phyloP scores from a whole-genome alignment of 2,329 filamentous ascomycete species.

The Magnaporthiopsis incrustans region DNA sequence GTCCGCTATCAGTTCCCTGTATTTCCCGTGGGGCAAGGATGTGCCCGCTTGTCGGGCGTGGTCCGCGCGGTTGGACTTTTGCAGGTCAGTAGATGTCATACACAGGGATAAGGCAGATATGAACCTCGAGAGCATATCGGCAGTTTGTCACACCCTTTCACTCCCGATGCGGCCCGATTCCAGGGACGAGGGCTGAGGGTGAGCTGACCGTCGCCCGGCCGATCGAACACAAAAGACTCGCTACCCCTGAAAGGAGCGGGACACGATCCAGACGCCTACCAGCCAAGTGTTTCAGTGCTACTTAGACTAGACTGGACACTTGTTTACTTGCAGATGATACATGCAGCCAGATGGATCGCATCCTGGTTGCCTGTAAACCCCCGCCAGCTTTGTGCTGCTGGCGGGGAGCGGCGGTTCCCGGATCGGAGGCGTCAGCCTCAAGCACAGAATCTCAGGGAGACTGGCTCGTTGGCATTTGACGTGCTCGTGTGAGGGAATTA shows the following conservation, averaged over 20 bases:
- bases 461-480: neutral
- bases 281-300: neutral
- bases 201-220: no score
- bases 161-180: no score
- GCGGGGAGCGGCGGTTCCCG: neutral
- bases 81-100: no score
- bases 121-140: no score
- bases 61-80: no score
- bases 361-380: no score
- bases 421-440: neutral
- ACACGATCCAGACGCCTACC: neutral
- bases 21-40: no score
- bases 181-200: no score
- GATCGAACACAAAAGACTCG: neutral
- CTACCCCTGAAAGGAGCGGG: neutral
- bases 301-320: neutral
- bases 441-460: neutral
- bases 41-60: no score
- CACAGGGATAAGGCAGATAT: no score
- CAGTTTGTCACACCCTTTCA: no score
- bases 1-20: no score
- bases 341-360: neutral
- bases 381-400: neutral
- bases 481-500: neutral
- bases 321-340: neutral